Evolutionary conservation across 2,329 filamentous ascomycete genomes (phyloP).

Genomic region (Fusarium irregulare): DNA sequence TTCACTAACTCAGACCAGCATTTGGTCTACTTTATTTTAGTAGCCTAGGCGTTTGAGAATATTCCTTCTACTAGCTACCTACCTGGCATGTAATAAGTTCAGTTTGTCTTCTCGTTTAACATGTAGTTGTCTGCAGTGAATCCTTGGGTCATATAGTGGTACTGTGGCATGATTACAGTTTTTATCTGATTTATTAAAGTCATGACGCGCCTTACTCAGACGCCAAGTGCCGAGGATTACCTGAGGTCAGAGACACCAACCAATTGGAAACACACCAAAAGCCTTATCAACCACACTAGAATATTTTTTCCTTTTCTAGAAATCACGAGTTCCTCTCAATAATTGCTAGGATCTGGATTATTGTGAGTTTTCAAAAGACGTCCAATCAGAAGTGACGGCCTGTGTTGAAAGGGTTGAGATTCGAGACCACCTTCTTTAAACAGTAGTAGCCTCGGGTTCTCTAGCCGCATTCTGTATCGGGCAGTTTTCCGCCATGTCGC

Average conservation of each 20-base stretch:
- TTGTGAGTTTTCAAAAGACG: fast-evolving
- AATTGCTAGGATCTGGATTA: not conserved
- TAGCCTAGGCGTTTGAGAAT: not conserved
- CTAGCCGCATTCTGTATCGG: constrained; percentile 9
- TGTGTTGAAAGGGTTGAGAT: not conserved
- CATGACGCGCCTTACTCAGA: not conserved
- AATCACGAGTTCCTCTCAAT: not conserved
- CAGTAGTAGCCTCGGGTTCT: constrained; percentile 11
- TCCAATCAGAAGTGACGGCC: not conserved
- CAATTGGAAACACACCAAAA: not conserved
- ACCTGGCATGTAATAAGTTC: no score
- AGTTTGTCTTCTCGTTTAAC: not conserved
- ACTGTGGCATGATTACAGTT: not conserved
- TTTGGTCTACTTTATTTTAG: not conserved
- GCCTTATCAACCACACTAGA: not conserved
- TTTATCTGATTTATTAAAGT: not conserved
- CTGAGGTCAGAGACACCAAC: not conserved
- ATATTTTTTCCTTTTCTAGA: not conserved
- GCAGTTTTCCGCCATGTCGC: constrained; percentile 12
- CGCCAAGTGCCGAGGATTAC: not conserved
- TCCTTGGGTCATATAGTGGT: fast-evolving
- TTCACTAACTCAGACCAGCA: fast-evolving
- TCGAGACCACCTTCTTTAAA: not conserved
- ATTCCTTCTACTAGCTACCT: not conserved
- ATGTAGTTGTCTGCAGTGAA: not conserved